Evolutionary conservation across 208 protist species (phyloP), one percentile per base, ranked within the genome.

Genomic region (Jaenimonas drosophilae): DNA sequence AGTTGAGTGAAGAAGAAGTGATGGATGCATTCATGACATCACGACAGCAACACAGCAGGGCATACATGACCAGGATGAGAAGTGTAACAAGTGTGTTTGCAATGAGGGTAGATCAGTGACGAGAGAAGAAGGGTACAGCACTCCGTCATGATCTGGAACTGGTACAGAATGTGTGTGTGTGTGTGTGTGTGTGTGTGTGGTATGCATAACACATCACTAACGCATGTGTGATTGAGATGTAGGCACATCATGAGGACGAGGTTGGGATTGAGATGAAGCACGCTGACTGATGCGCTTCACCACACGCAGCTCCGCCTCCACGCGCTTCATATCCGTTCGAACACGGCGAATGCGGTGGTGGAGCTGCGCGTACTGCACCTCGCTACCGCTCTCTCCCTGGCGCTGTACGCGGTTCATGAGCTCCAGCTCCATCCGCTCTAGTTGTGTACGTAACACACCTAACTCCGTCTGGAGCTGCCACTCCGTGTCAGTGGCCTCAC

Each of bases 361-460:
- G 27, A 76, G 38, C 51, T 76, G 67, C 0, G 40, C 17, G 46
- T 81, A 81, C 19, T 64, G 66, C 43, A 49, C 46, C 52, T 75
- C 67, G 14, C 59, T 49, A 14, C 72, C 72, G 5, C 36, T 54
- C 41, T 81, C 72, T 12, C 45, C 47, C 42, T 66, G 46, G 11
- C 39, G 45, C 25, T n/a, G 1, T 1, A 57, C 36, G 3, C 52
- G 29, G 3, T 60, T 59, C 11, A 49, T 42, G 28, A 63, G 40
- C 56, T 81, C 67, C 32, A 65, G 52, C 52, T 71, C 54, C 57
- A 81, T 57, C 36, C 59, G 60, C 46, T 73, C 62, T 31, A 81
- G 43, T 39, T 81, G 72, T 4, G 53, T 67, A 17, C 57, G 19
- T 27, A 78, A 33, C n/a, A 55, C 48, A 3, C 49, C 33, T 5